Conservation (phyloP, 2,329 filamentous ascomycete genomes). For the Xylariaceae sp. region DNA sequence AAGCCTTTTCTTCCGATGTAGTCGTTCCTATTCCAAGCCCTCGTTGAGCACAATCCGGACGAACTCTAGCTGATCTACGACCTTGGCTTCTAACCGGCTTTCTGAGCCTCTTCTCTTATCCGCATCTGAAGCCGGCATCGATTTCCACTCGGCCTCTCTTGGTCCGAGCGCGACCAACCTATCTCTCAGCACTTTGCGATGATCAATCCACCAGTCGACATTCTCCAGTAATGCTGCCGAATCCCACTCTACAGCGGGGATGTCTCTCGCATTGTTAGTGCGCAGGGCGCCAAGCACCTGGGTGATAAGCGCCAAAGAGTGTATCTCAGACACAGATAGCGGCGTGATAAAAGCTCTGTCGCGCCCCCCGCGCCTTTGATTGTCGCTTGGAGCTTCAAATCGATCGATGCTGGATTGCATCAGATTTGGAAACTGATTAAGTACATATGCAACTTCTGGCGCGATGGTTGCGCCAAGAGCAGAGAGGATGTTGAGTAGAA, state of each 20-base stretch:
- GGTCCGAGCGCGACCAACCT: conserved; percentile 75
- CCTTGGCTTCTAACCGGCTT: conserved; percentile 76
- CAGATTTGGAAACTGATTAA: conserved; percentile 87
- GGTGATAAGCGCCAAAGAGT: conserved; percentile 78
- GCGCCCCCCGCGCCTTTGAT: conserved; percentile 59
- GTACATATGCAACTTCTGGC: conserved; percentile 82
- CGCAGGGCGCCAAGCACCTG: conserved; percentile 73
- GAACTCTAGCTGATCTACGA: conserved; percentile 71
- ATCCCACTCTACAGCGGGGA: conserved; percentile 80
- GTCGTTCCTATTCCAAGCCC: conserved; percentile 49
- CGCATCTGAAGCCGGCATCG: conserved; percentile 41
- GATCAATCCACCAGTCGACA: conserved; percentile 80
- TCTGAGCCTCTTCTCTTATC: conserved; percentile 55
- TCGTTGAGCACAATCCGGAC: conserved; percentile 63
- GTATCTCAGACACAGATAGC: conserved; percentile 75
- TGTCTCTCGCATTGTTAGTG: conserved; percentile 71
- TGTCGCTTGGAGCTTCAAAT: conserved; percentile 68
- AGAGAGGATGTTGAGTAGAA: conserved; percentile 86
- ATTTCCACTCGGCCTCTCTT: conserved; percentile 71
- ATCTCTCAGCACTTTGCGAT: conserved; percentile 72
- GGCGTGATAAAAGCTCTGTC: conserved; percentile 68
- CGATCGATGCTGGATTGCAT: conserved; percentile 74
- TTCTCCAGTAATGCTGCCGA: conserved; percentile 75
- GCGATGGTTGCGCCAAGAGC: conserved; percentile 83
- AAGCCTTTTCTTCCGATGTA: not conserved